Percentiles rank a stretch among this genome's conserved stretches.
These are phyloP conservation scores for Leccinum fallax DNA, from an alignment of 1,284 basidiomycete species.

Conservation along the genomic window DNA sequence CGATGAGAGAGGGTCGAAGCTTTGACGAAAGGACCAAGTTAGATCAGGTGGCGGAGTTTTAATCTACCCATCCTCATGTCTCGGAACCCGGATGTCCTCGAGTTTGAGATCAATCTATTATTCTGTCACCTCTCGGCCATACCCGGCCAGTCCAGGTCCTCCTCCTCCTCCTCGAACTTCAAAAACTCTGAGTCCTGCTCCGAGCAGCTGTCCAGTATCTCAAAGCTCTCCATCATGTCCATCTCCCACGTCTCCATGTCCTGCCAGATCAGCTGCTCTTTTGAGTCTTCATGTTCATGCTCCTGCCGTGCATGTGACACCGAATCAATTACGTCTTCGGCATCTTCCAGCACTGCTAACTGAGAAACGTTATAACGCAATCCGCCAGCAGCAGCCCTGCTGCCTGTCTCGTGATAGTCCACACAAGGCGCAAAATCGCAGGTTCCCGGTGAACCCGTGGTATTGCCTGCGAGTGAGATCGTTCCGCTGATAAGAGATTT, in stretches of 20 bases:
- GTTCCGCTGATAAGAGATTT: constrained; percentile 32
- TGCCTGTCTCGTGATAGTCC: not conserved
- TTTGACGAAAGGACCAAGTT: not conserved
- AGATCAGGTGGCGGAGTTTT: constrained; percentile 30
- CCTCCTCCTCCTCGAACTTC: not conserved
- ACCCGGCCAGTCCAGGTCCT: not conserved
- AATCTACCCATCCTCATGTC: constrained; percentile 24
- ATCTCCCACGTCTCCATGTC: constrained; percentile 8
- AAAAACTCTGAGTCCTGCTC: not conserved
- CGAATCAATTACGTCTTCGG: constrained; percentile 14
- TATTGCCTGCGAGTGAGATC: constrained; percentile 15
- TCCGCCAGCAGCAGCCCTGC: constrained; percentile 12
- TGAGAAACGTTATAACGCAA: constrained; percentile 15
- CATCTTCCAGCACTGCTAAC: constrained; percentile 20
- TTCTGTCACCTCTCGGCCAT: constrained; percentile 11
- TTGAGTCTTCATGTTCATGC: constrained; percentile 3
- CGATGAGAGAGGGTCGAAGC: constrained; percentile 29
- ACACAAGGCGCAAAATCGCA: not conserved
- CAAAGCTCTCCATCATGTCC: constrained; percentile 13
- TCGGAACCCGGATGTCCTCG: constrained; percentile 31
- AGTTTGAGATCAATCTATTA: constrained; percentile 27
- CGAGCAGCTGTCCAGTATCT: constrained; percentile 8
- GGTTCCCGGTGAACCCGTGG: not conserved
- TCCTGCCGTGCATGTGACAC: constrained; percentile 16
- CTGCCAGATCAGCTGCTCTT: constrained; percentile 19